Percentiles rank a stretch among this genome's conserved stretches.
Conservation (phyloP, 257 asterid genomes). For the Solanum tarijense region DNA sequence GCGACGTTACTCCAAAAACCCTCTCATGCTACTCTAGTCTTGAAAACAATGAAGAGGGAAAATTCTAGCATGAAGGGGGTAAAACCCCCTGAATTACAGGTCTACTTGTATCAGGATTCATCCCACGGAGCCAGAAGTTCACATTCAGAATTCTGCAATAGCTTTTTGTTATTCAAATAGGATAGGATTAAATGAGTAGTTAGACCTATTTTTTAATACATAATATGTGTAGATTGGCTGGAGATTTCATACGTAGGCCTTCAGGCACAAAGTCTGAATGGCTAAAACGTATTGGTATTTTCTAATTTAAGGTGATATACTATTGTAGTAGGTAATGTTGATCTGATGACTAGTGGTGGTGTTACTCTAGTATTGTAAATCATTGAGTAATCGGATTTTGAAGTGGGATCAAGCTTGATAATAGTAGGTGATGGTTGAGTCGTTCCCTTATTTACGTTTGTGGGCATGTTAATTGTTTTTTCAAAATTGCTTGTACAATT, state of each 20-base stretch:
- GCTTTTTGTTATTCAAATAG: too few relatives aligned
- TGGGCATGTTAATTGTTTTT: too few relatives aligned
- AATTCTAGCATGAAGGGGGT: background rate
- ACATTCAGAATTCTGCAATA: background rate
- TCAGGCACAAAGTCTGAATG: background rate
- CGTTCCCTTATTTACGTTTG: background rate
- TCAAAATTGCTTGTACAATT: background rate
- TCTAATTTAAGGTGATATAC: background rate
- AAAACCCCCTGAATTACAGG: background rate
- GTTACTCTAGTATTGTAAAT: background rate
- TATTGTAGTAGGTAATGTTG: too few relatives aligned
- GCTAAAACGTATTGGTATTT: too few relatives aligned
- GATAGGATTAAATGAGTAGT: background rate
- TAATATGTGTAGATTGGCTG: background rate
- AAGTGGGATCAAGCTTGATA: background rate
- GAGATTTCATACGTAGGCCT: background rate
- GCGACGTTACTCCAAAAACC: background rate
- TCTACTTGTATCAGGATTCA: background rate
- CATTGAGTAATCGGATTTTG: background rate
- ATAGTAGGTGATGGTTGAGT: background rate
- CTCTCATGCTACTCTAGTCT: background rate
- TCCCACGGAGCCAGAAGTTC: background rate
- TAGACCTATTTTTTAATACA: background rate
- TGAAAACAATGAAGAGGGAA: too few relatives aligned
- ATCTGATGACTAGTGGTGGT: background rate